Evolutionary conservation across 257 asterid genomes (phyloP), one percentile per base, ranked within the genome.

Genomic region (Solanum chilense): DNA sequence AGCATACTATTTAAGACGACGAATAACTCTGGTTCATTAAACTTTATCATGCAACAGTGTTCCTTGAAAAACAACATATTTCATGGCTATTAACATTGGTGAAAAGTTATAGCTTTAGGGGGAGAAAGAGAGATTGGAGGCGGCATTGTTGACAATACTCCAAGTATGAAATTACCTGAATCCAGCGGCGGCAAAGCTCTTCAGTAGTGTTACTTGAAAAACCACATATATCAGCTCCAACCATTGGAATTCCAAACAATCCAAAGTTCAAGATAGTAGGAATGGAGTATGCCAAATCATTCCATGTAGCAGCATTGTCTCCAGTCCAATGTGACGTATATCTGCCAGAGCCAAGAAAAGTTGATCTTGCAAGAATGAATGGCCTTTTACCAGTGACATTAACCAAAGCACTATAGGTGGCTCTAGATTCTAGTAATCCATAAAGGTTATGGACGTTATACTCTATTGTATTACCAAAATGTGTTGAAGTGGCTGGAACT

Each of bases 321-420:
- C 99, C 98, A 11, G 99, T 97, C 99, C 99, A 97, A n/a, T 95
- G 99, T 12, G 99, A 97, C 2, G 98, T 78, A 69, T 92, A 95
- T 90, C 92, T 94, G 8, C 99, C 99, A 9, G 99, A 91, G 37
- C 99, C 99, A 78, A 94, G 93, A 87, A 97, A 97, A 14, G 95
- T 93, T 18, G 99, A 97, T 90, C 99, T 91, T 52, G 93, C 88
- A 89, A 96, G 91, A 23, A 96, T 93, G 88, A 96, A 96, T 6
- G 98, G 98, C 90, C 99, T 92, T 89, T 92, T 94, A 64, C 96
- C 92, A 3, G 91, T 94, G 10, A 88, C 85, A 18, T 89, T 92
- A 68, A 86, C 91, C 70, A 96, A 75, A 12, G 95, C 98, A 27
- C 45, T 89, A 88, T 92, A 89, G 1, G 99, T 96, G 27, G 98